Evolutionary conservation across 257 asterid species (phyloP), one percentile per base, ranked within the genome.

Genomic region (Solanum chiquidenum): DNA sequence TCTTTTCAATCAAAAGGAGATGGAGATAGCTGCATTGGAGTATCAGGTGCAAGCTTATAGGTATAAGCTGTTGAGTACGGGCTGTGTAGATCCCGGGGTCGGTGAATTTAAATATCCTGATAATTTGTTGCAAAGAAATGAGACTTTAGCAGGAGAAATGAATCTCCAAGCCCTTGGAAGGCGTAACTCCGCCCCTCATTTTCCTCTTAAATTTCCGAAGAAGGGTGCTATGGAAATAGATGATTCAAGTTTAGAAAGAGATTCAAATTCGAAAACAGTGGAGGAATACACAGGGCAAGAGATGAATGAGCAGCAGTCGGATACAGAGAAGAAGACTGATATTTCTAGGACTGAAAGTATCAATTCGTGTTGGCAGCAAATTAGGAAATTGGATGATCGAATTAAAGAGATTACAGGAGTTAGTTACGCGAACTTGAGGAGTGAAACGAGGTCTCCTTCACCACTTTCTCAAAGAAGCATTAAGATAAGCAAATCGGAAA

Each of bases 1-100:
- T 64, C 87, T 97, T 73, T 93, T 95, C 87, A 88, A 89, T 86
- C 96, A 95, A 93, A 97, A 93, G 85, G 99, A 95, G 90, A 94
- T 95, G 98, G 99, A 97, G 91, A 90, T 93, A 79, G 94, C 98
- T 71, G 91, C 93, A 74, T 87, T 97, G 25, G 94, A 95, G 86
- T 93, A 93, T 86, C 98, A 95, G 90, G 94, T 97, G 46, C 95
- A 96, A 90, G 90, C 96, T 46, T 55, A 20, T 3, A 90, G 93
- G 88, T 92, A 95, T 64, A 95, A 93, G 83, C 75, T 95, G 52
- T 38, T 94, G 52, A 93, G 94, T 91, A 83, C 88, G 90, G 99
- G 99, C 2, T 92, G 94, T 58, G 88, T 34, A 20, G 97, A 94
- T 87, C 94, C 95, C 0, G 94, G 90, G 46, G 89, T 74, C 12